Conservation (phyloP, 2,329 filamentous ascomycete species). For the Neonectria ditissima region DNA sequence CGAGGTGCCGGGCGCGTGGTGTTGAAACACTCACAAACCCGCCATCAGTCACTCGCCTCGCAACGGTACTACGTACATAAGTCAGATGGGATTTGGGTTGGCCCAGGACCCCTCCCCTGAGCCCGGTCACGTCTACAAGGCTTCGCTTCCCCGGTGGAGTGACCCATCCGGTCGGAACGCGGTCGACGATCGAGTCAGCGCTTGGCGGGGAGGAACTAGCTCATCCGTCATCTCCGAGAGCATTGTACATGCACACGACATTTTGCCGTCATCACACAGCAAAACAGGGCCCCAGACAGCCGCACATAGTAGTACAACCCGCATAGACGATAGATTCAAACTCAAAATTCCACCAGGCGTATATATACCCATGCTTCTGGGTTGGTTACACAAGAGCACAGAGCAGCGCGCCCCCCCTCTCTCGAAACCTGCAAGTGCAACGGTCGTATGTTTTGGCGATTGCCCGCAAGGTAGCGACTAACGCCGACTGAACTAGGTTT, state of each 20-base stretch:
- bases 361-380: too few relatives aligned
- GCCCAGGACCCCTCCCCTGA: neutral
- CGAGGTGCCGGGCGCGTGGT: neutral
- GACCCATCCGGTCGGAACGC: neutral
- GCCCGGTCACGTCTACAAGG: neutral
- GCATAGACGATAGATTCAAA: neutral
- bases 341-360: neutral
- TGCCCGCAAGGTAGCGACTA: neutral
- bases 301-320: neutral
- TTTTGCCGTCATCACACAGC: neutral
- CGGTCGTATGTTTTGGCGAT: conserved; percentile 11
- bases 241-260: too few relatives aligned
- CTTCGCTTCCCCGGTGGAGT: neutral
- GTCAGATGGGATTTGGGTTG: conserved; percentile 17
- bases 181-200: neutral
- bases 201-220: conserved; percentile 1
- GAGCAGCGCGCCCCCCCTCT: too few relatives aligned
- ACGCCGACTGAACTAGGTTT: neutral
- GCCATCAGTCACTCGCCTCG: neutral
- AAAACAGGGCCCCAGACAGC: neutral
- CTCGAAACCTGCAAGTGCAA: conserved; percentile 1
- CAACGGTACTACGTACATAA: too few relatives aligned
- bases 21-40: neutral
- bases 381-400: conserved; percentile 24
- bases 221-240: neutral